Percentiles rank a stretch among this genome's conserved stretches.
These are phyloP conservation scores for Saccharomycopsis synnaedendra DNA, from an alignment of 805 yeast genomes.

Conservation along the genomic window DNA sequence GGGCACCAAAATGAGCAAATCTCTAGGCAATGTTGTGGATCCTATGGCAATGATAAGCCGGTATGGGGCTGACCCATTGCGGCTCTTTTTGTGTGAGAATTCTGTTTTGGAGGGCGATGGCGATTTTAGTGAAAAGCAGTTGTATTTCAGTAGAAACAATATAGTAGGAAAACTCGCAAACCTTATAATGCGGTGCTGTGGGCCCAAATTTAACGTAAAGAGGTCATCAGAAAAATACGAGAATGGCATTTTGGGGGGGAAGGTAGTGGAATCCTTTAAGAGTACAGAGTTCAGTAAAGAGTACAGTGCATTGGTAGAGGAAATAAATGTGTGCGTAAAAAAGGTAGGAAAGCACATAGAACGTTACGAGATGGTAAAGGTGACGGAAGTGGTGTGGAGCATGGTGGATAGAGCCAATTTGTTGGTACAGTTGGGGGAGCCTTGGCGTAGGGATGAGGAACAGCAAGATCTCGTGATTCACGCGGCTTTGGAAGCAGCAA, in stretches of 20 bases:
- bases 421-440: constrained; percentile 57
- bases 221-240: constrained; percentile 27
- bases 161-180: constrained; percentile 80
- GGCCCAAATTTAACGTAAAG: constrained; percentile 49
- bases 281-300: not conserved
- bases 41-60: constrained; percentile 54
- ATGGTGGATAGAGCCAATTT: constrained; percentile 49
- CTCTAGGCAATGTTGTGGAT: constrained; percentile 88
- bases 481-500: constrained; percentile 55
- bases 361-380: constrained; percentile 41
- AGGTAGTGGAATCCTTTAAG: not conserved
- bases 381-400: constrained; percentile 48
- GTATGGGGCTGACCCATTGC: constrained; percentile 62
- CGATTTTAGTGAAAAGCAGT: constrained; percentile 54
- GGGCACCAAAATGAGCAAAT: constrained; percentile 90
- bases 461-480: constrained; percentile 47
- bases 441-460: constrained; percentile 44
- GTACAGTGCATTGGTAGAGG: constrained; percentile 20
- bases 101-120: constrained; percentile 70
- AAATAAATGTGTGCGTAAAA: constrained; percentile 26
- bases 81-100: constrained; percentile 68
- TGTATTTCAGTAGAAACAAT: constrained; percentile 44
- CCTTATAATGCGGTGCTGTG: constrained; percentile 61
- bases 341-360: constrained; percentile 33
- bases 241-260: not conserved